A percentile compares a stretch with the other conserved stretches of the same genome.
Evolutionary conservation across 139 green algal genomes (phyloP).

Genomic region (Asterochloris erici): DNA sequence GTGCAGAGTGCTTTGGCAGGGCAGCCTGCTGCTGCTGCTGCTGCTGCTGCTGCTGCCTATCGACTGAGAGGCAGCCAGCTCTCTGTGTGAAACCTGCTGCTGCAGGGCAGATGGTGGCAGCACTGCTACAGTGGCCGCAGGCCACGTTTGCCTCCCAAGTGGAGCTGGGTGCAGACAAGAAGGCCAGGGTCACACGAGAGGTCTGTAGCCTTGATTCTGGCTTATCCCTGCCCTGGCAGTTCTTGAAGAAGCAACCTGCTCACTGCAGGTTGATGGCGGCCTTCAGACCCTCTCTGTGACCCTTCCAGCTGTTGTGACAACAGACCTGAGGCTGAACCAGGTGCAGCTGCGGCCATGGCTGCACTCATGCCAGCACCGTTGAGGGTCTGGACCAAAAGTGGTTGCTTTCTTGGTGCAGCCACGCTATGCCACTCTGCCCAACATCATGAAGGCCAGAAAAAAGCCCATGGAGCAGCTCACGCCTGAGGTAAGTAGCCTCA

Average conservation of each 20-base stretch:
- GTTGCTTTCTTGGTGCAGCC: slow-evolving; percentile 36
- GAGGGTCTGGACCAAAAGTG: too few species aligned
- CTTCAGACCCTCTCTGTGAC: slow-evolving; percentile 60
- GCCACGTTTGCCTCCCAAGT: slow-evolving; percentile 89
- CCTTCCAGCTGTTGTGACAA: slow-evolving; percentile 87
- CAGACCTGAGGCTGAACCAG: slow-evolving; percentile 89
- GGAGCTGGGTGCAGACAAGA: slow-evolving; percentile 41
- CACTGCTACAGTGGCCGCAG: slow-evolving; percentile 85
- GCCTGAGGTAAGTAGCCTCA: slow-evolving; percentile 18
- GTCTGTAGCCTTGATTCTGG: slow-evolving; percentile 1
- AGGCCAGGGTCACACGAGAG: slow-evolving; percentile 38
- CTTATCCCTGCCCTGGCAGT: background rate
- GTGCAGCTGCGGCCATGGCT: too few species aligned
- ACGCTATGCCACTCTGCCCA: slow-evolving; percentile 87
- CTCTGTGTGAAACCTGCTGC: background rate
- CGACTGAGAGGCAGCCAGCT: background rate
- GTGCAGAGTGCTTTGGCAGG: background rate
- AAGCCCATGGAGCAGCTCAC: slow-evolving; percentile 64
- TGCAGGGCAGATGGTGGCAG: slow-evolving; percentile 91
- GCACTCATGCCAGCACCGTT: too few species aligned
- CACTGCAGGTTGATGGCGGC: slow-evolving; percentile 80
- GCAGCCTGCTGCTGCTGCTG: background rate
- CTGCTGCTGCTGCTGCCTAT: too few species aligned
- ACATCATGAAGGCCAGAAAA: slow-evolving; percentile 95
- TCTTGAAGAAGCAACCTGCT: too few species aligned